Base-by-base conservation (phyloP, 225 moss, liverwort and hornwort species). In the Physcomitrellopsis africana region DNA sequence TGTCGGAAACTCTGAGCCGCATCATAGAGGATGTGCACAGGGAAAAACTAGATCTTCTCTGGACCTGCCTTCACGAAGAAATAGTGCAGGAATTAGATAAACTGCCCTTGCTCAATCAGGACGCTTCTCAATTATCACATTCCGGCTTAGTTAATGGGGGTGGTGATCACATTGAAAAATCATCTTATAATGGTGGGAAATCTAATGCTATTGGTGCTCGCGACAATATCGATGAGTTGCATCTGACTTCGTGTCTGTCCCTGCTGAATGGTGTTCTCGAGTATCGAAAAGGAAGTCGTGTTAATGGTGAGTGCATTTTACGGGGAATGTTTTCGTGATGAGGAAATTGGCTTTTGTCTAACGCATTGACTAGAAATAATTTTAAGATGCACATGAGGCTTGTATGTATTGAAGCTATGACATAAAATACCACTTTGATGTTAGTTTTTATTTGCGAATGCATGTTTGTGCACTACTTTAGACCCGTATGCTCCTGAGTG, bases 201-300 rank as follows among this genome's bases (percentile, higher is more conserved):
- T 57, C 56, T 65, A 75, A 60, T 56, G 68, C 3, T 23, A 65
- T 56, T 80, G 77, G 65, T 72, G 72, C 53, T 74, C 54, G 70
- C 6, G 82, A 81, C 51, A 55, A 48, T 60, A 53, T 68, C 67
- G 66, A 61, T 79, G 75, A 58, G 51, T 82, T 86, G 60, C 89
- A 93, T 76, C 79, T 99, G 63, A 72, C 92, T 66, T 84, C 79
- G 49, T 85, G 92, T 80, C 85, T 99, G 20, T 92, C 80, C 37
- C 79, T 99, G 81, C 84, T 99, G 15, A 89, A 86, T 77, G 81
- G 79, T 23, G 78, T 95, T 65, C 79, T 99, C 69, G 99, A 95
- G 74, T 91, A 89, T 69, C 89, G 92, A 65, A 93, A 91, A 83
- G 99, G 99, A 76, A 86, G 85, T 58, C 92, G 95, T 23, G 99